Conservation (phyloP, 805 yeast genomes). For the Sugiyamaella marilandica region DNA sequence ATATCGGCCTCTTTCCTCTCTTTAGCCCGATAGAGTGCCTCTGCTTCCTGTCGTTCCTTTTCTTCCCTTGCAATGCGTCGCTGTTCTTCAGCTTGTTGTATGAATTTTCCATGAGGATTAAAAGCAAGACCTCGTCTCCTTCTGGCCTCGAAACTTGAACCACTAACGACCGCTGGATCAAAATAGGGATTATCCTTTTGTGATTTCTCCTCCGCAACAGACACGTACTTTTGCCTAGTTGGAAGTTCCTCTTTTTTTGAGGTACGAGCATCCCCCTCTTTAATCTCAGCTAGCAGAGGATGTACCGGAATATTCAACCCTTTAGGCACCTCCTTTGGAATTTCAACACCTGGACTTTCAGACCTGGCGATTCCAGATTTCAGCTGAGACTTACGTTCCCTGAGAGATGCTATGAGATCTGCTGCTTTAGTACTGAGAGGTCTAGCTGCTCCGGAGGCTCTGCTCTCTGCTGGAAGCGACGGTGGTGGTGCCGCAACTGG, state of each 20-base stretch:
- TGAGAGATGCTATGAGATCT: constrained; percentile 39
- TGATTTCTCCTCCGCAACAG: not conserved
- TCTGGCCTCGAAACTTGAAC: constrained; percentile 10
- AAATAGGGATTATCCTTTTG: constrained; percentile 35
- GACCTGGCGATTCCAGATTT: not conserved
- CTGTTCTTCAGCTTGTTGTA: constrained; percentile 48
- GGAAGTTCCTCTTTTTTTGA: not conserved
- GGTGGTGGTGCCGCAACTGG: too few relatives aligned
- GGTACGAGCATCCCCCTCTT: not conserved
- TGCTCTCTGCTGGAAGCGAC: too few relatives aligned
- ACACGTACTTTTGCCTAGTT: constrained; percentile 6
- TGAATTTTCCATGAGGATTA: constrained; percentile 60
- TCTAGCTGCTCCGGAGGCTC: too few relatives aligned
- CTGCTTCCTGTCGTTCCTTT: constrained; percentile 34
- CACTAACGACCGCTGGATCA: constrained; percentile 21
- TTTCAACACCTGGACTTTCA: not conserved
- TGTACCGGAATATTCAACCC: constrained; percentile 32
- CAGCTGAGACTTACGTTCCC: constrained; percentile 22
- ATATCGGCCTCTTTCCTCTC: constrained; percentile 50
- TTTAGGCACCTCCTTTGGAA: not conserved
- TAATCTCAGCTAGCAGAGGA: constrained; percentile 24
- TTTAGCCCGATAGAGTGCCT: constrained; percentile 27
- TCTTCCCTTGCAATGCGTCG: constrained; percentile 38
- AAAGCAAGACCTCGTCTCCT: constrained; percentile 43
- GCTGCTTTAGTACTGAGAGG: constrained; percentile 52